These are phyloP conservation scores for Apiospora saccharicola DNA, from an alignment of 2,329 filamentous ascomycete species.

Conservation along the genomic window DNA sequence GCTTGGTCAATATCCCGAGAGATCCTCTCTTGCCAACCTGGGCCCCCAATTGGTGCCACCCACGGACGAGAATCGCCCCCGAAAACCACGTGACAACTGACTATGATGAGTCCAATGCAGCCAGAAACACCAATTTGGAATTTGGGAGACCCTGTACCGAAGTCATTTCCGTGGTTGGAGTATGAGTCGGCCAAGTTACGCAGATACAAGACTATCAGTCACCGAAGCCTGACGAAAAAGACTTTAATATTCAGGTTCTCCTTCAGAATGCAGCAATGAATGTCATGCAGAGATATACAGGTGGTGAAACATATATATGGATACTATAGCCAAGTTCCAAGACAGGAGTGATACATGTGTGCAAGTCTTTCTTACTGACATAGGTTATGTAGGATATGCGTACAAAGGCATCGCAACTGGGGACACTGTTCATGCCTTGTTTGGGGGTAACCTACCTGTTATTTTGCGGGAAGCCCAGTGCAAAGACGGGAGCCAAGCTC, in stretches of 20 bases:
- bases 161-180: neutral
- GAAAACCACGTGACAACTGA: neutral
- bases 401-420: neutral
- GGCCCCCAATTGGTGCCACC: neutral
- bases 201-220: too few species aligned
- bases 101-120: neutral
- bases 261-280: neutral
- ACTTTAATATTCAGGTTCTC: neutral
- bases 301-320: neutral
- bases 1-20: neutral
- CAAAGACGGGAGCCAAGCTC: neutral
- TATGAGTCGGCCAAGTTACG: neutral
- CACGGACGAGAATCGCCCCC: neutral
- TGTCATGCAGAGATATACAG: neutral
- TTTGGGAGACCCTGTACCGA: neutral
- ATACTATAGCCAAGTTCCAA: neutral
- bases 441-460: neutral
- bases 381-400: neutral
- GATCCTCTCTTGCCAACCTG: neutral
- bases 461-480: neutral
- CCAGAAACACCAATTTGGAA: neutral
- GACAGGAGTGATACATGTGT: rapidly evolving
- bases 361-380: neutral
- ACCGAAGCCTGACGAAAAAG: too few species aligned
- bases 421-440: neutral